phyloP scores from a whole-genome alignment of 148 eudicot genomes.

The Rhododendron ovatum region DNA sequence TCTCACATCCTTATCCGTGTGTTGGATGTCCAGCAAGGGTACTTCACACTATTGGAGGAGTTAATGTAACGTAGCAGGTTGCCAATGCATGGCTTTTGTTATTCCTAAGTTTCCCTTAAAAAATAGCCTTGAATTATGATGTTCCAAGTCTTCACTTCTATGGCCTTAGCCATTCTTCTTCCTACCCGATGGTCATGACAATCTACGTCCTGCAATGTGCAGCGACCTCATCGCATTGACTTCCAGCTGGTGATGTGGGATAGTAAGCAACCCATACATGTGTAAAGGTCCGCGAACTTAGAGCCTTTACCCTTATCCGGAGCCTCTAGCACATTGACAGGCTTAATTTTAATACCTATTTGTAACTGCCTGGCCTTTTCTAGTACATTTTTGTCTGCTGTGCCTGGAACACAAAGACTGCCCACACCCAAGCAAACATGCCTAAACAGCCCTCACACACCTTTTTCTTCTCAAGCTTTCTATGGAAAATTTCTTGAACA shows the following conservation, averaged over 20 bases:
- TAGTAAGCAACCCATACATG: not conserved
- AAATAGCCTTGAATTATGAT: not conserved
- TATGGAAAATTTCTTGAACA: not conserved
- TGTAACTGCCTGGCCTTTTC: not conserved
- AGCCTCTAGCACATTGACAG: not conserved
- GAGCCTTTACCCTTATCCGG: not conserved
- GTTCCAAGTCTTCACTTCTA: not conserved
- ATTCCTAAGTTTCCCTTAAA: not conserved
- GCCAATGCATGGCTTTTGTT: not conserved
- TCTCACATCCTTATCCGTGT: no score
- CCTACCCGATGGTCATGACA: not conserved
- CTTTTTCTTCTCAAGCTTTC: not conserved
- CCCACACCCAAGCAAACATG: not conserved
- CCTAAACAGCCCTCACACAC: not conserved
- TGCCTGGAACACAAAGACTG: not conserved
- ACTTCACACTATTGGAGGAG: not conserved
- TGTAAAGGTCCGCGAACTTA: not conserved
- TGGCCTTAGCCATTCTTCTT: not conserved
- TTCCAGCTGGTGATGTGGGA: not conserved
- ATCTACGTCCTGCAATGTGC: not conserved
- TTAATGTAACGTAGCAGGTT: not conserved
- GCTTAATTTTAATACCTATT: not conserved
- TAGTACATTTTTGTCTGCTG: not conserved
- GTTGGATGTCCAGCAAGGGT: no score
- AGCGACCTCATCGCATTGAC: not conserved